Evolutionary conservation across 140 eudicot genomes (phyloP).

Genomic region (Stevia rebaudiana): DNA sequence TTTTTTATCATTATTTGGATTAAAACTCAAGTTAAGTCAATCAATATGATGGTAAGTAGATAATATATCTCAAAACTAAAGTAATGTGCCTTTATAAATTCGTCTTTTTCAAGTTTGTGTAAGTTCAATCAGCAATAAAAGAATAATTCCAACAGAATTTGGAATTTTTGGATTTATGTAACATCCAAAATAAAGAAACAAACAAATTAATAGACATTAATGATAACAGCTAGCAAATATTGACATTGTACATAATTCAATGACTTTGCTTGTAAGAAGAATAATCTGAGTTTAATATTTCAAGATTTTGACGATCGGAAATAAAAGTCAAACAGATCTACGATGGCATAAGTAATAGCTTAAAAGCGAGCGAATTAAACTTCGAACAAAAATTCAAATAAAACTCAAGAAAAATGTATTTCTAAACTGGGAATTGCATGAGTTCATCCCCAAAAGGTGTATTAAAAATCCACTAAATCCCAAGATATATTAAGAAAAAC

Average conservation of each 20-base stretch:
- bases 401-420: not conserved
- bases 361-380: no score
- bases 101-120: not conserved
- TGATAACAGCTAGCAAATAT: slow-evolving; percentile 12
- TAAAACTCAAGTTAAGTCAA: slow-evolving; percentile 13
- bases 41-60: not conserved
- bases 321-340: slow-evolving; percentile 35
- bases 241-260: slow-evolving; percentile 10
- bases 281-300: slow-evolving; percentile 8
- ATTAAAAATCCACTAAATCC: slow-evolving; percentile 14
- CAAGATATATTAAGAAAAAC: not conserved
- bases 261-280: slow-evolving; percentile 6
- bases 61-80: not conserved
- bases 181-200: slow-evolving; percentile 13
- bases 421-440: slow-evolving; percentile 25
- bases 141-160: slow-evolving; percentile 6
- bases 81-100: slow-evolving; percentile 4
- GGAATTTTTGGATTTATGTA: not conserved
- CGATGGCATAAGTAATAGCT: slow-evolving; percentile 13
- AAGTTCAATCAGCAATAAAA: slow-evolving; percentile 5
- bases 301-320: slow-evolving; percentile 1
- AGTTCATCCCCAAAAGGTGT: slow-evolving; percentile 19
- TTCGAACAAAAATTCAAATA: slow-evolving; percentile 15
- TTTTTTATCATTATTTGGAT: slow-evolving; percentile 17
- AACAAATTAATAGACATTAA: slow-evolving; percentile 5